Conservation (phyloP, 2,329 filamentous ascomycete species). For the Drechslerella coelobrocha region DNA sequence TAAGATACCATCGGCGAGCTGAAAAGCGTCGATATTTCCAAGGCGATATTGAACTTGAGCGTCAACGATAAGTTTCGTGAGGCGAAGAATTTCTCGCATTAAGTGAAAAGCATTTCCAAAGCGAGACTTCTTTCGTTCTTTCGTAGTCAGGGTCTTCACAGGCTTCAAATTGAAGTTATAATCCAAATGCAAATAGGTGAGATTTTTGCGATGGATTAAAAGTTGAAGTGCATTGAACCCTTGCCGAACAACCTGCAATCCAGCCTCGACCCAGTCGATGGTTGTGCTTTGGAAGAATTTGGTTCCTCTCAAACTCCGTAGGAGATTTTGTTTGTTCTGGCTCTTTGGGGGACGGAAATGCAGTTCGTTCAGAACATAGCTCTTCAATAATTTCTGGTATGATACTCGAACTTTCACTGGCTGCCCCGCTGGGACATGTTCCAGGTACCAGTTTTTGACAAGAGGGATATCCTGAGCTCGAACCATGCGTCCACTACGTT, state of each 20-base stretch:
- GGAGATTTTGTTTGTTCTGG: conserved; percentile 89
- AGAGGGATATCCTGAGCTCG: conserved; percentile 94
- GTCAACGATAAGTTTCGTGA: conserved; percentile 98
- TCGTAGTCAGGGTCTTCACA: conserved; percentile 97
- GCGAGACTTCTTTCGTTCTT: conserved; percentile 98
- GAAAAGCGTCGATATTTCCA: conserved; percentile 98
- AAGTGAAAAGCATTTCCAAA: conserved; percentile 99
- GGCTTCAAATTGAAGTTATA: conserved; percentile 99
- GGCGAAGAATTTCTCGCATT: conserved; percentile 93
- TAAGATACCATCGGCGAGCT: conserved; percentile 96
- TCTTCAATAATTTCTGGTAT: conserved; percentile 97
- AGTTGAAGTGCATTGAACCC: conserved; percentile 99
- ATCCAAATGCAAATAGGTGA: conserved; percentile 96
- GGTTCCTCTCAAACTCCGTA: conserved; percentile 88
- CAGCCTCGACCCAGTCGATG: conserved; percentile 99
- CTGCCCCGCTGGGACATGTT: conserved; percentile 88
- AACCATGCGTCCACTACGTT: conserved; percentile 93
- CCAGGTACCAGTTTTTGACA: conserved; percentile 97
- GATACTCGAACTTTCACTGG: conserved; percentile 97
- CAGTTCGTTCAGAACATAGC: conserved; percentile 92
- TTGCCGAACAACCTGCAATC: conserved; percentile 95
- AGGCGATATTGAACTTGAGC: conserved; percentile 97
- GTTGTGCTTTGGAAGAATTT: conserved; percentile 99
- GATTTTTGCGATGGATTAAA: conserved; percentile 95
- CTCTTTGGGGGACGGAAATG: conserved; percentile 96